Conservation (phyloP, 495 filamentous ascomycete genomes). For the Penicillium macrosclerotiorum region DNA sequence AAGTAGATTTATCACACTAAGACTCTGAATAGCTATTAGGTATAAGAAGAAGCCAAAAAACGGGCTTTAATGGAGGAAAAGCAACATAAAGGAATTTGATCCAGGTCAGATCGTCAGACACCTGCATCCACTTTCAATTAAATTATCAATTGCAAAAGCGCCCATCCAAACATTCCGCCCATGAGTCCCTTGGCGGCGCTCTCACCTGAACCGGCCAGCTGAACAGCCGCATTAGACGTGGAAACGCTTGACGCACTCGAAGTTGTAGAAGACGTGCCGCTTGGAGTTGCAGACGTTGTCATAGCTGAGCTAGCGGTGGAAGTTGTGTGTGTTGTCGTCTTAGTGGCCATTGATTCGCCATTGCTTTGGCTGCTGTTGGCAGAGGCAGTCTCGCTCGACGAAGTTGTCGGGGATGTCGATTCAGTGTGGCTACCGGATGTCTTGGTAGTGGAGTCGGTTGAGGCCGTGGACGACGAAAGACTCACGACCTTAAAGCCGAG, state of each 20-base stretch:
- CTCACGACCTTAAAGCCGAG: slow-evolving; percentile 20
- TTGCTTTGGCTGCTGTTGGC: background rate
- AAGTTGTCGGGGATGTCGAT: background rate
- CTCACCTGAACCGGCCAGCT: background rate
- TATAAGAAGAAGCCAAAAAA: too few relatives aligned
- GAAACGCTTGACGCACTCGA: slow-evolving; percentile 6
- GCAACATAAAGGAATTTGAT: too few relatives aligned
- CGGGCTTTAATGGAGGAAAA: too few relatives aligned
- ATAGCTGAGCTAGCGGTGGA: background rate
- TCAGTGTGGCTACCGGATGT: background rate
- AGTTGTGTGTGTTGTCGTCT: background rate
- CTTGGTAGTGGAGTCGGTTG: background rate
- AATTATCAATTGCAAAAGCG: too few relatives aligned
- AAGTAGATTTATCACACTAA: too few relatives aligned
- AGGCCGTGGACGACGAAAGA: background rate
- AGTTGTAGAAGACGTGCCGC: background rate
- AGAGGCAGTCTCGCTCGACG: background rate
- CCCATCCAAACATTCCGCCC: slow-evolving; percentile 4
- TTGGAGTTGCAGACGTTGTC: background rate
- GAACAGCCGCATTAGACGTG: slow-evolving; percentile 6
- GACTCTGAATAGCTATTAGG: too few relatives aligned
- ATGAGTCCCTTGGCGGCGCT: slow-evolving; percentile 1
- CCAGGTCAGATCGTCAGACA: too few relatives aligned
- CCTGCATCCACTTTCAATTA: too few relatives aligned
- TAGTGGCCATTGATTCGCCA: background rate